Conservation (phyloP, 2,329 filamentous ascomycete genomes). For the Onygena corvina region DNA sequence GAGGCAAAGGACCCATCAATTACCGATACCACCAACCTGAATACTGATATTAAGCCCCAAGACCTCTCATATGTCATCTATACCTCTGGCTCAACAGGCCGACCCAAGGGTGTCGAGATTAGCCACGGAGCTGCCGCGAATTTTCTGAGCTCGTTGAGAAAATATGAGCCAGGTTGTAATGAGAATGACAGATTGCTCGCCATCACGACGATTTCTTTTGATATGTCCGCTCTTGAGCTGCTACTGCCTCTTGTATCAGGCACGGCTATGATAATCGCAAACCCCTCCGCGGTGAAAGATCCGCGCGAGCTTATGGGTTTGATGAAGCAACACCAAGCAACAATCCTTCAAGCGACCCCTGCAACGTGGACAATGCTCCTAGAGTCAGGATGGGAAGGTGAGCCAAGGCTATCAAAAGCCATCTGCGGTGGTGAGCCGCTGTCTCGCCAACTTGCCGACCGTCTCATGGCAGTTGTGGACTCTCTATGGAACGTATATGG, state of each 20-base stretch:
- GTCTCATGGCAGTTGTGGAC: conserved; percentile 8
- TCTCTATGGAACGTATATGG: conserved; percentile 17
- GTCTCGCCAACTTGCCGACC: conserved; percentile 11
- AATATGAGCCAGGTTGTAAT: conserved; percentile 6
- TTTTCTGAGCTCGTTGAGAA: conserved; percentile 8
- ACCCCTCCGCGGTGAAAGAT: conserved; percentile 15
- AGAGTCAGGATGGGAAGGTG: conserved; percentile 11
- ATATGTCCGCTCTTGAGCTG: conserved; percentile 15
- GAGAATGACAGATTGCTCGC: conserved; percentile 14
- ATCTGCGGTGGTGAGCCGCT: conserved; percentile 1
- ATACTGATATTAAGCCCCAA: conserved; percentile 19
- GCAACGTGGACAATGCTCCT: conserved; percentile 15
- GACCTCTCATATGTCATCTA: conserved; percentile 28
- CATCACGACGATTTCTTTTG: conserved; percentile 16
- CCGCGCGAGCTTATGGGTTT: conserved; percentile 17
- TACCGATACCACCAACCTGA: conserved; percentile 6
- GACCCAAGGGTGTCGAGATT: conserved; percentile 34
- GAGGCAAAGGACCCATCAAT: conserved; percentile 25
- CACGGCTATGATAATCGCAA: conserved; percentile 14
- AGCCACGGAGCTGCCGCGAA: conserved; percentile 18
- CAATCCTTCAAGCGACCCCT: conserved; percentile 11
- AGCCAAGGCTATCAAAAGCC: conserved; percentile 4
- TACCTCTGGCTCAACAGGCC: conserved; percentile 22
- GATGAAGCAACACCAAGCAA: conserved; percentile 12
- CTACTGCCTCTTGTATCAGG: conserved; percentile 13